Base-by-base conservation (phyloP, 176 grass and related monocot genomes). In the Dendrocalamus sinicus region DNA sequence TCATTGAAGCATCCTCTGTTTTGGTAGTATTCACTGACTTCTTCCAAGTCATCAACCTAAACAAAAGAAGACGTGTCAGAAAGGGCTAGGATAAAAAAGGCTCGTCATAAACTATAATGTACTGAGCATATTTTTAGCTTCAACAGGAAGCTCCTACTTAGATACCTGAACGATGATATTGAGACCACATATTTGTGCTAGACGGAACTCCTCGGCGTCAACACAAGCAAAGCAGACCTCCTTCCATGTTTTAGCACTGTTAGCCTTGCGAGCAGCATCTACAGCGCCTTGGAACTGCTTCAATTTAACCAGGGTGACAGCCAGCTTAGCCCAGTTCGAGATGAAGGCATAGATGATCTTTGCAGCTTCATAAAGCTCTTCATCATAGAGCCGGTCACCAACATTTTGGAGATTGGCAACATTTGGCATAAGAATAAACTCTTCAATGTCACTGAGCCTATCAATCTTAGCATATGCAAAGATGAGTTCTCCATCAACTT, bases 141-240 rank as follows among this genome's bases (percentile, higher is more conserved):
- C 41, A 62, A 72, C 52, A n/a, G n/a, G 37, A 26, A 52, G 7
- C 23, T 89, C 63, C 22, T 72, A 30, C 20, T 73, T 15, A 80
- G 11, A 71, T 92, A 98, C 96, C 96, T 98, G 91, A 61, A 94
- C 80, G 6, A 98, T 95, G 77, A 98, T 92, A 85, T 98, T 95
- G 19, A 98, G 90, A 86, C 96, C 96, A 83, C 96, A 98, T 74
- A 95, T 98, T 72, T 94, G 96, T 16, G 96, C 96, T n/a, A 95
- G 84, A 61, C 91, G 88, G 89, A 98, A 98, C 91, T 98, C 93
- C 84, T 98, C 96, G 22, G 91, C 93, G 0, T 98, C 96, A 77
- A 98, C 96, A 94, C 96, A 98, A 81, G 93, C 93, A 98, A 95
- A 95, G 83, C 93, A 95, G 32, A 98, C 93, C 68, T 98, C 96